phyloP scores from a whole-genome alignment of 2,329 filamentous ascomycete genomes.

The Talaromyces funiculosus region DNA sequence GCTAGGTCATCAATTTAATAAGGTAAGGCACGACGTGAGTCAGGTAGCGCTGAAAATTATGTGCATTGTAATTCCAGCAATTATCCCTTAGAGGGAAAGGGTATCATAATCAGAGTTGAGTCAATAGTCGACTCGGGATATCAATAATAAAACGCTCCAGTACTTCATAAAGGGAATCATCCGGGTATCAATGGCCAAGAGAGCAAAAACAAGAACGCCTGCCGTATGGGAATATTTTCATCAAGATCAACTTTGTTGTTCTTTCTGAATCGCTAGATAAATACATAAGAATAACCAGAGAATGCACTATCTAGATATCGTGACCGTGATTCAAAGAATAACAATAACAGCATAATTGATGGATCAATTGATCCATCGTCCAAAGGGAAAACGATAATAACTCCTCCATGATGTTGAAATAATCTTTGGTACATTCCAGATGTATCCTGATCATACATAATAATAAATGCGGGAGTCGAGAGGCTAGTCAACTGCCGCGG shows the following conservation, averaged over 20 bases:
- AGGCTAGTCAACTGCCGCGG: background rate
- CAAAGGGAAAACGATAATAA: background rate
- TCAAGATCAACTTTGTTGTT: conserved; percentile 3
- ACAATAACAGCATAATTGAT: background rate
- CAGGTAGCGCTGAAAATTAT: background rate
- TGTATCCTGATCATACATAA: background rate
- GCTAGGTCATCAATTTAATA: too few relatives aligned
- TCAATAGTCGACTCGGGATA: background rate
- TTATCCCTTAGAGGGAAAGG: background rate
- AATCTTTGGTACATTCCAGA: background rate
- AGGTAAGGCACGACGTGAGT: background rate
- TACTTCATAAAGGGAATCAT: background rate
- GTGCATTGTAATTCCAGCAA: background rate
- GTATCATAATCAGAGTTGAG: background rate
- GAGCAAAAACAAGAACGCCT: background rate
- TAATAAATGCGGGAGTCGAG: background rate
- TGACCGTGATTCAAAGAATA: background rate
- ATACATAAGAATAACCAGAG: background rate
- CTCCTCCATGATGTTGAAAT: background rate
- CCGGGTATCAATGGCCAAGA: conserved; percentile 4
- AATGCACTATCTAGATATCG: background rate
- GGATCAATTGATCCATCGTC: background rate
- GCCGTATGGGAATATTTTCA: conserved; percentile 2
- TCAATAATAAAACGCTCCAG: background rate
- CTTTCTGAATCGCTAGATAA: background rate